Percentiles rank a stretch among this genome's conserved stretches.
Evolutionary conservation across 2,329 filamentous ascomycete species (phyloP).

Genomic region (Colletotrichum eremochloae): DNA sequence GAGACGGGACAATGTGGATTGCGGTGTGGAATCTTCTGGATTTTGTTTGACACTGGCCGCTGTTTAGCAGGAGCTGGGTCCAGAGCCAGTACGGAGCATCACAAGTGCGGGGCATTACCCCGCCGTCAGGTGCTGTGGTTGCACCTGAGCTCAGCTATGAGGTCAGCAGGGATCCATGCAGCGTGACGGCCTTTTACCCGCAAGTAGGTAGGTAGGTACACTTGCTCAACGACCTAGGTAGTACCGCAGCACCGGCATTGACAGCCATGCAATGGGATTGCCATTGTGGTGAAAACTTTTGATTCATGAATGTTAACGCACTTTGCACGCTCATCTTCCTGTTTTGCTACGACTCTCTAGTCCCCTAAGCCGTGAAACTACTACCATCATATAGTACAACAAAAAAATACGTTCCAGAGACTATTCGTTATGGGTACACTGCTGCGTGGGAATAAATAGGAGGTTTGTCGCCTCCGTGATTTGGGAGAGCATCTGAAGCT

Average conservation of each 20-base stretch:
- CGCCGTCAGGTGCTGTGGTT: slow-evolving; percentile 11
- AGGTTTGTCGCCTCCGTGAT: slow-evolving; percentile 14
- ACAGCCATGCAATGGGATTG: too few species aligned
- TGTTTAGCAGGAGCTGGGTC: slow-evolving; percentile 11
- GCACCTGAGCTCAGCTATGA: slow-evolving; percentile 25
- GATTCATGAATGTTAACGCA: background rate
- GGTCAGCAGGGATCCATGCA: slow-evolving; percentile 3
- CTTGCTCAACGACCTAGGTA: too few species aligned
- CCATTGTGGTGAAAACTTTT: background rate
- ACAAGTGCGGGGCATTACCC: slow-evolving; percentile 40
- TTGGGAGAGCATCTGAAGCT: slow-evolving; percentile 23
- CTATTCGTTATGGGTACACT: slow-evolving; percentile 35
- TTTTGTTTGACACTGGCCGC: slow-evolving; percentile 3
- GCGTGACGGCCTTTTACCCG: too few species aligned
- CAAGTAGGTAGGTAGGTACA: too few species aligned
- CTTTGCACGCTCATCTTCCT: background rate
- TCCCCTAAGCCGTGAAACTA: slow-evolving; percentile 2
- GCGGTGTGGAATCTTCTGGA: slow-evolving; percentile 43
- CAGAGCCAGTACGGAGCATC: slow-evolving; percentile 31
- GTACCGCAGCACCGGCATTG: background rate
- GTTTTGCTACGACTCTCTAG: background rate
- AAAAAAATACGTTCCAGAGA: slow-evolving; percentile 24
- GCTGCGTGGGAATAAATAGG: slow-evolving; percentile 9
- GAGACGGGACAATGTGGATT: slow-evolving; percentile 7
- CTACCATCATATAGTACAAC: slow-evolving; percentile 32